These are phyloP conservation scores for Quercus phellos DNA, from an alignment of 331 rosid species.

Conservation along the genomic window DNA sequence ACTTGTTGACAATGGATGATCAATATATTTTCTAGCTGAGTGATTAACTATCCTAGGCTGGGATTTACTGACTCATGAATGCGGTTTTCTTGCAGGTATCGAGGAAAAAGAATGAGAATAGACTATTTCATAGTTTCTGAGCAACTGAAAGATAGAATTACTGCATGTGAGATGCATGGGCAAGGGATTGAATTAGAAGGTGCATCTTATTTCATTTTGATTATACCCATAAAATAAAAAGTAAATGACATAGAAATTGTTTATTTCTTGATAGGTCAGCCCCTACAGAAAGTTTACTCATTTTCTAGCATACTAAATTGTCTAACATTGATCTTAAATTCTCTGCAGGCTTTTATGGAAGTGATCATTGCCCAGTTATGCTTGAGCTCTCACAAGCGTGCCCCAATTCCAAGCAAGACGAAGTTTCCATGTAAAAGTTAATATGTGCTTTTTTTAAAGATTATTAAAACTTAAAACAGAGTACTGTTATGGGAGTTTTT, in stretches of 20 bases:
- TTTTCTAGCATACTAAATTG: neutral
- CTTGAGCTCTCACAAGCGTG: slow-evolving; percentile 65
- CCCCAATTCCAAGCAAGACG: slow-evolving; percentile 27
- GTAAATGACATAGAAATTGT: neutral
- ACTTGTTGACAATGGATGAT: neutral
- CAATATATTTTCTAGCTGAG: neutral
- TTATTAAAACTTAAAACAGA: no score
- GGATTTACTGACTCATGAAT: neutral
- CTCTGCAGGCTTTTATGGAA: slow-evolving; percentile 80
- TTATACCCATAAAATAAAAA: neutral
- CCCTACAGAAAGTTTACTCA: neutral
- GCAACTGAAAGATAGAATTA: slow-evolving; percentile 56
- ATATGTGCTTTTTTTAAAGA: neutral
- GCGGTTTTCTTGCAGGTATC: slow-evolving; percentile 62
- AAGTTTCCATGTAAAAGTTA: slow-evolving; percentile 25
- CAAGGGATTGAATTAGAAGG: slow-evolving; percentile 85
- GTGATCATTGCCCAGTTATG: slow-evolving; percentile 91
- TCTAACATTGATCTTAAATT: slow-evolving; percentile 17
- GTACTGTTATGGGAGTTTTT: neutral
- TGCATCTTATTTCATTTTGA: slow-evolving; percentile 13
- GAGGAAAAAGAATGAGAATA: slow-evolving; percentile 96
- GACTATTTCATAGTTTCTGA: slow-evolving; percentile 79
- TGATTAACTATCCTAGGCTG: slow-evolving; percentile 17
- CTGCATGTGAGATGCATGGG: slow-evolving; percentile 82
- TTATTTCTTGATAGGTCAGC: neutral